Percentiles rank a stretch among this genome's conserved stretches.
Conservation (phyloP, 2,329 filamentous ascomycete species). For the Annulohypoxylon truncatum region DNA sequence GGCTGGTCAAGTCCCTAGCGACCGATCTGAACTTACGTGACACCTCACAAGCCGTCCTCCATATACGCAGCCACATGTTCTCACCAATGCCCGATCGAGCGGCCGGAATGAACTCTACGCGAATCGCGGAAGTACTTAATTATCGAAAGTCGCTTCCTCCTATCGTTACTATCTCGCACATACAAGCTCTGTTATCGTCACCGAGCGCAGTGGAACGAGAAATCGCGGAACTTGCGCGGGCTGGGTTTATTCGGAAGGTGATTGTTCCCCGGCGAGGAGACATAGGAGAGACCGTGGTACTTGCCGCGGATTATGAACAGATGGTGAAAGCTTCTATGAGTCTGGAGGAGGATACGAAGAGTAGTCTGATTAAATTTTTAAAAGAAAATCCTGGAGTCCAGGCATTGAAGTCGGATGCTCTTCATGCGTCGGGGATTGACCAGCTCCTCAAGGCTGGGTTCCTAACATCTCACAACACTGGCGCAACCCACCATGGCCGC, state of each 20-base stretch:
- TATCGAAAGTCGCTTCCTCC: conserved; percentile 70
- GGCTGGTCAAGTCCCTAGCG: conserved; percentile 65
- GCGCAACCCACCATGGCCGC: conserved; percentile 49
- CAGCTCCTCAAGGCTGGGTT: conserved; percentile 74
- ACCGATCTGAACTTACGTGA: conserved; percentile 68
- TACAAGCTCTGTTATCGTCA: conserved; percentile 71
- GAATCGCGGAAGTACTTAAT: conserved; percentile 72
- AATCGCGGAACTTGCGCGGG: conserved; percentile 68
- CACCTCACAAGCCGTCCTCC: conserved; percentile 72
- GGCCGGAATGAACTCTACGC: conserved; percentile 71
- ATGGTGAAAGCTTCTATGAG: conserved; percentile 54
- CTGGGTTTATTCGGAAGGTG: conserved; percentile 70
- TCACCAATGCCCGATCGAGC: conserved; percentile 67
- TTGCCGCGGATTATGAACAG: conserved; percentile 65
- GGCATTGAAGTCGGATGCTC: conserved; percentile 52
- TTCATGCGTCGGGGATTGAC: conserved; percentile 48
- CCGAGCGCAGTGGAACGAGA: conserved; percentile 76
- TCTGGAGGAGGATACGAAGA: conserved; percentile 58
- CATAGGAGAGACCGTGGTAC: conserved; percentile 73
- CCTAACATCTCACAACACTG: conserved; percentile 63
- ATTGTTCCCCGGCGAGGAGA: conserved; percentile 70
- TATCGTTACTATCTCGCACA: conserved; percentile 72
- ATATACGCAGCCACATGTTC: conserved; percentile 73
- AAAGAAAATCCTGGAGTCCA: conserved; percentile 61
- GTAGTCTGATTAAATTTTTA: conserved; percentile 65